Evolutionary conservation across 331 rosid genomes (phyloP).

Genomic region (Erythrophleum ivorense): DNA sequence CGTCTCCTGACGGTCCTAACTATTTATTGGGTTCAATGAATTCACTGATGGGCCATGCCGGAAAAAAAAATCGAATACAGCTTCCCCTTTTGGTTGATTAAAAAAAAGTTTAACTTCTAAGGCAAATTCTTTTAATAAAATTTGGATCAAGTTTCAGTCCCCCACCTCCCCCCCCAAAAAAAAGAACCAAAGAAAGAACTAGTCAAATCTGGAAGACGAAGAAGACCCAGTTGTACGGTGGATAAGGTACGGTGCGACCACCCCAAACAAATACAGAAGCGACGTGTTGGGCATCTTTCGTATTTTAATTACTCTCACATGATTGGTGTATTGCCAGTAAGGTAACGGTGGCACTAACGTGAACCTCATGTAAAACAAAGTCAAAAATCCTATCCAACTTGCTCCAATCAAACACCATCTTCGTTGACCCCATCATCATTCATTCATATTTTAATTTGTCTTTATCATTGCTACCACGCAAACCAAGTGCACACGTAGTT

Average conservation of each 20-base stretch:
- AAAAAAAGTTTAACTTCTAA: no score
- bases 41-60: no score
- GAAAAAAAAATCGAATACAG: no score
- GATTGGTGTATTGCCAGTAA: slow-evolving; percentile 45
- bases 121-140: no score
- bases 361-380: slow-evolving; percentile 48
- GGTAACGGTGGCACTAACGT: slow-evolving; percentile 35
- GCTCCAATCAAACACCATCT: slow-evolving; percentile 46
- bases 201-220: slow-evolving; percentile 2
- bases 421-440: slow-evolving; percentile 54
- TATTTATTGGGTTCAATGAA: no score
- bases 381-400: slow-evolving; percentile 52
- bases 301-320: slow-evolving; percentile 41
- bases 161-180: no score
- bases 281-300: slow-evolving; percentile 47
- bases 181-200: neutral
- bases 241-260: slow-evolving; percentile 61
- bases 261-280: slow-evolving; percentile 32
- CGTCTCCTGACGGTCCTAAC: no score
- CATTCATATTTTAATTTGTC: neutral
- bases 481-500: slow-evolving; percentile 47
- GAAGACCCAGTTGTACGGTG: slow-evolving; percentile 70
- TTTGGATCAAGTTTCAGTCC: no score
- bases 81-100: no score
- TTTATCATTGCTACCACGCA: slow-evolving; percentile 1